Percentiles rank a stretch among this genome's conserved stretches.
Evolutionary conservation across 192 early-diverging fungal species (phyloP).

Genomic region (Irineochytrium annulatum): DNA sequence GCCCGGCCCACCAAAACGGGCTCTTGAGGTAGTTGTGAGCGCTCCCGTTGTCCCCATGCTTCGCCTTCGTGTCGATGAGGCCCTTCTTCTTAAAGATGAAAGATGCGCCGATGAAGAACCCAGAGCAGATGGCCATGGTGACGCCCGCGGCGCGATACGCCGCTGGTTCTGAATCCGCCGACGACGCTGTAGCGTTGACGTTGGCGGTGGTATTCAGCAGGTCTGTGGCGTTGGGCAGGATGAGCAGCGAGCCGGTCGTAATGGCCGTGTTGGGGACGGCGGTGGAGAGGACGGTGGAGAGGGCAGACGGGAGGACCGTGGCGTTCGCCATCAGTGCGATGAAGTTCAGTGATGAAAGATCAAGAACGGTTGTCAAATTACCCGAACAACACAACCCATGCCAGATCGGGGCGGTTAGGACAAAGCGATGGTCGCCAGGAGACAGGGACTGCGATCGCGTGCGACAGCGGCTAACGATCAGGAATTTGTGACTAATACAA

Average conservation of each 20-base stretch:
- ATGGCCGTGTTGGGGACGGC: not conserved
- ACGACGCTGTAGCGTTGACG: no score
- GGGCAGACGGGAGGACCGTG: not conserved
- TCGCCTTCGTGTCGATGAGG: slow-evolving; percentile 55
- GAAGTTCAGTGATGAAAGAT: no score
- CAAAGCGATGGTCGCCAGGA: no score
- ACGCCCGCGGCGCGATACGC: slow-evolving; percentile 62
- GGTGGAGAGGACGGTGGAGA: not conserved
- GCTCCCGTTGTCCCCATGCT: slow-evolving; percentile 22
- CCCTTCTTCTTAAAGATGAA: slow-evolving; percentile 93
- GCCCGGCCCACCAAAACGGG: slow-evolving; percentile 85
- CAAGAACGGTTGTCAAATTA: no score
- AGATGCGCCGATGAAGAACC: slow-evolving; percentile 78
- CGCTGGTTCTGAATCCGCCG: slow-evolving; percentile 4
- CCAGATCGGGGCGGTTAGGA: no score
- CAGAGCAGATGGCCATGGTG: slow-evolving; percentile 77
- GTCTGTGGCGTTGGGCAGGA: not conserved
- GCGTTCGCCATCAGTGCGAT: not conserved
- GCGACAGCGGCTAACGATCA: no score
- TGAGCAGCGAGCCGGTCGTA: not conserved
- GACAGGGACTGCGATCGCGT: no score
- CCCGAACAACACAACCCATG: not conserved
- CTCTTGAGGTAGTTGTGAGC: slow-evolving; percentile 77
- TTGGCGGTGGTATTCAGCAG: not conserved
- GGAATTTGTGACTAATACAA: no score